Base-by-base conservation (phyloP, 495 filamentous ascomycete genomes). In the Aspergillus hancockii region DNA sequence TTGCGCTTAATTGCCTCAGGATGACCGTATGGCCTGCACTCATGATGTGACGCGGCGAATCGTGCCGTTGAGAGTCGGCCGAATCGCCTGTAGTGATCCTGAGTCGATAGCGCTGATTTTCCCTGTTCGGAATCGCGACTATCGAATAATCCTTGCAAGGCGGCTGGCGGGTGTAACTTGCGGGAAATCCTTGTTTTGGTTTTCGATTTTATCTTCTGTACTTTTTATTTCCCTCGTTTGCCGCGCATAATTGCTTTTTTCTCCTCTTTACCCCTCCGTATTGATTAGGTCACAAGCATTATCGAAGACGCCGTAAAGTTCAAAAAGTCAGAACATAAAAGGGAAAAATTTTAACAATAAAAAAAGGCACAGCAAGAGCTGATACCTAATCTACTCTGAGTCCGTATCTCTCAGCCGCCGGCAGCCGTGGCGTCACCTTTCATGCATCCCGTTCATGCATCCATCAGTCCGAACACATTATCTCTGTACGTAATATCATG, bases 101-200 rank as follows among this genome's bases (percentile, higher is more conserved):
- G 54, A 50, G 38, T 58, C 54, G 60, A 55, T 46, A 57, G 30
- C 36, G 36, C 38, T 22, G 43, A 40, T 50, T 50, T 58, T 58
- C 46, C 55, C 28, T 55, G 60, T 55, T 62, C 22, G 23, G n/a
- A 30, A 52, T 34, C 19, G 49, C 49, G 38, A 41, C 38, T 41
- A 41, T 41, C 38, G 14, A n/a, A 16, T 14, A 41, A 41, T 41
- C 38, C 38, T 41, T 41, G 38, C 38, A n/a, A 41, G 38, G 38
- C 38, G 38, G 38, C 14, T 41, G 38, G 38, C 38, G 38, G 38
- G 38, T 41, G 38, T 41, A 41, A 41, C 38, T 41, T 41, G 38
- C 13, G 16, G 16, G 3, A 41, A 41, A n/a, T 14, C 12, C 3
- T 16, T 2, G n/a, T n/a, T 41, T n/a, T 2, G 12, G 3, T n/a